These are phyloP conservation scores for Candida orba DNA, from an alignment of 805 yeast genomes.

Conservation along the genomic window DNA sequence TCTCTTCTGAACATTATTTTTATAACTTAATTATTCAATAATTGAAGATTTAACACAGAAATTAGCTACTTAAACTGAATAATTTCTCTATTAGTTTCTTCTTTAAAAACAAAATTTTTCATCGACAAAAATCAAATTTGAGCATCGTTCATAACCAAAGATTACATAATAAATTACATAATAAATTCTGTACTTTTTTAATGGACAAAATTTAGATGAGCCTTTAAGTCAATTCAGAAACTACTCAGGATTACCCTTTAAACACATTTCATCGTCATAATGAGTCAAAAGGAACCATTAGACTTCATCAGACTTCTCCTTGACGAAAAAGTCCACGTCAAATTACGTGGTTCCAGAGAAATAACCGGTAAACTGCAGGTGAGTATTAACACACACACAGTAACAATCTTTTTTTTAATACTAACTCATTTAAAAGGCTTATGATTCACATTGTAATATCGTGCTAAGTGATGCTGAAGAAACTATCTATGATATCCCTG, in stretches of 20 bases:
- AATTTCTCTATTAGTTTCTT: background rate
- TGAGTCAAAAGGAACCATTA: slow-evolving; percentile 56
- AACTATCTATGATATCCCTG: slow-evolving; percentile 56
- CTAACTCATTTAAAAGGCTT: slow-evolving; percentile 40
- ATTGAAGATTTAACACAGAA: no score
- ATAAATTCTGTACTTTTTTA: no score
- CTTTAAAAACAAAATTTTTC: slow-evolving; percentile 2
- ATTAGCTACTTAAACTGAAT: no score
- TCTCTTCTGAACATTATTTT: slow-evolving; percentile 6
- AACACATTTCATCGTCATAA: background rate
- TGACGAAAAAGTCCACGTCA: slow-evolving; percentile 82
- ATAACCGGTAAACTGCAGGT: slow-evolving; percentile 83
- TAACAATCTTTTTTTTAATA: no score
- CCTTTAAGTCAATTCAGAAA: background rate
- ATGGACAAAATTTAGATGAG: no score
- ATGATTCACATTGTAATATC: slow-evolving; percentile 94
- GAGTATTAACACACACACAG: slow-evolving; percentile 18
- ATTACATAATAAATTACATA: no score
- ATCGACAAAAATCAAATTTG: slow-evolving; percentile 1
- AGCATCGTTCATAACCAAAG: no score
- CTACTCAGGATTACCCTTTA: background rate
- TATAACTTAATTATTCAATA: no score
- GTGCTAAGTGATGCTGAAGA: slow-evolving; percentile 91
- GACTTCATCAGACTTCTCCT: slow-evolving; percentile 80
- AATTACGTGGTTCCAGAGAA: slow-evolving; percentile 91